Conservation (phyloP, 331 rosid genomes). For the Acacia concinna region DNA sequence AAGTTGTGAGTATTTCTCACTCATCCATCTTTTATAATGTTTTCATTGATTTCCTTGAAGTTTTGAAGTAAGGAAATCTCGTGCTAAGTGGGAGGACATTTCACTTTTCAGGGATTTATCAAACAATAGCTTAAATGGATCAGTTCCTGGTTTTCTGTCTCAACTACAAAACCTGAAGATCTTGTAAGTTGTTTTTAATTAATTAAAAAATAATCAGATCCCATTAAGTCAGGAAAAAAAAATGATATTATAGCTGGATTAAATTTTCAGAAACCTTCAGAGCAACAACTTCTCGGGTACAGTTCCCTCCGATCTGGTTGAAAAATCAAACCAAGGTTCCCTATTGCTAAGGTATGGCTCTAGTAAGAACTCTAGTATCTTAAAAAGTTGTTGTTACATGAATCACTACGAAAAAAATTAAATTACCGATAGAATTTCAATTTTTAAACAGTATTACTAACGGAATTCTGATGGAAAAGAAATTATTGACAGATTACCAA, state of each 20-base stretch:
- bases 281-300: conserved; percentile 45
- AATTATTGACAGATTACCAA: too few species aligned
- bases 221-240: neutral
- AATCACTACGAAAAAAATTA: too few species aligned
- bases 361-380: neutral
- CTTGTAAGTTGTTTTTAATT: conserved; percentile 35
- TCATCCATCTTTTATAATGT: neutral
- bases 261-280: conserved; percentile 45
- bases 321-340: conserved; percentile 30
- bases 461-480: too few species aligned
- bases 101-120: conserved; percentile 50
- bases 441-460: too few species aligned
- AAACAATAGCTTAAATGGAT: conserved; percentile 40
- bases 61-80: too few species aligned
- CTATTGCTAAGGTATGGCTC: conserved; percentile 34
- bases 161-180: conserved; percentile 29
- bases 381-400: neutral
- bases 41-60: neutral
- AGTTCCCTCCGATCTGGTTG: conserved; percentile 33
- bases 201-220: neutral
- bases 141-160: conserved; percentile 40
- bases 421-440: too few species aligned
- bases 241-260: neutral
- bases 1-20: conserved; percentile 4
- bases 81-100: neutral